Conservation (phyloP, 179 eudicot species). For the Beta corolliflora region DNA sequence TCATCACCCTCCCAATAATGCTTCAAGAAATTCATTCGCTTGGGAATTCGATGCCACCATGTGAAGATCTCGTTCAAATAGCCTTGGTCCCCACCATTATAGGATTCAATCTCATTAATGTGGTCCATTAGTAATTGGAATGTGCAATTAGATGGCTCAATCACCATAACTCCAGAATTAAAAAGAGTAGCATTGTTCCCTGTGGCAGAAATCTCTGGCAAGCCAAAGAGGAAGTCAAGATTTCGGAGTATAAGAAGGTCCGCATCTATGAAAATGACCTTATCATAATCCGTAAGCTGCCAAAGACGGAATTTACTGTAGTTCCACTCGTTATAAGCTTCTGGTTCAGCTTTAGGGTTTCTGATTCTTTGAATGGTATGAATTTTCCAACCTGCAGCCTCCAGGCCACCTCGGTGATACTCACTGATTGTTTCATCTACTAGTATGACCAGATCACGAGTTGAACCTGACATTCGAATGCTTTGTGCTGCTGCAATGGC, state of each 20-base stretch:
- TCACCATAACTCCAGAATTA: slow-evolving; percentile 88
- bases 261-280: slow-evolving; percentile 88
- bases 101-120: slow-evolving; percentile 75
- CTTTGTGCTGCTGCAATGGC: slow-evolving; percentile 95
- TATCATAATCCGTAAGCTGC: slow-evolving; percentile 92
- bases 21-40: slow-evolving; percentile 83
- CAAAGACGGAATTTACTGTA: slow-evolving; percentile 95
- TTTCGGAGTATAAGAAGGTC: slow-evolving; percentile 80
- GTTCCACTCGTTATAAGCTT: slow-evolving; percentile 94
- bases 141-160: slow-evolving; percentile 86
- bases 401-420: slow-evolving; percentile 71
- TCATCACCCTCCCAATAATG: slow-evolving; percentile 89
- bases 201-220: slow-evolving; percentile 76
- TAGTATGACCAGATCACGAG: slow-evolving; percentile 81
- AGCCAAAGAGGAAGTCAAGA: slow-evolving; percentile 71
- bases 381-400: slow-evolving; percentile 90
- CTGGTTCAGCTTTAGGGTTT: slow-evolving; percentile 86
- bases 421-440: slow-evolving; percentile 76
- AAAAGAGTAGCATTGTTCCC: slow-evolving; percentile 82
- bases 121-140: slow-evolving; percentile 84
- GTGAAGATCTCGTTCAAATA: slow-evolving; percentile 86
- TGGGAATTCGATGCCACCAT: slow-evolving; percentile 94
- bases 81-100: slow-evolving; percentile 95
- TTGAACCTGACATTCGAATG: slow-evolving; percentile 84
- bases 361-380: slow-evolving; percentile 69